Evolutionary conservation across 129 eudicot genomes (phyloP), one percentile per base, ranked within the genome.

Genomic region (Tagetes patula): DNA sequence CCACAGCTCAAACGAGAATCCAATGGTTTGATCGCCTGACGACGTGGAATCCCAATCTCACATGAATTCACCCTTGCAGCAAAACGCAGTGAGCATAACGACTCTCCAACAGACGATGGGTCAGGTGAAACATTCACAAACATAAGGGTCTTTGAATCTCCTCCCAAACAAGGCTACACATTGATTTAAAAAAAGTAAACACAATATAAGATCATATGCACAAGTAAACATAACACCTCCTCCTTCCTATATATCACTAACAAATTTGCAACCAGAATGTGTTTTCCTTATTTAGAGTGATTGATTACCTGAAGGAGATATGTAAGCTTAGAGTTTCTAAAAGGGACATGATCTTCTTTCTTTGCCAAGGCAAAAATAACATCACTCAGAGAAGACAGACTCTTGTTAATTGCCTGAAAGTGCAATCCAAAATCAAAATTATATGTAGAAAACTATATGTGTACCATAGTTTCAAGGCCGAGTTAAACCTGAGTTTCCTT

Each of bases 111-210:
- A 0, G 94, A 88, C 3, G 80, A 88, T 9, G 84, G 80, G 14
- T 88, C 94, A 0, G 94, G 94, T 49, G 90, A 82, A 13, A 88
- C 81, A 63, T 88, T 88, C 7, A 83, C 94, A 53, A 88, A 80
- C 94, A 88, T 88, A 1, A 88, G 75, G 0, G 94, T 88, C 68
- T 88, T 88, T 3, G 90, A 85, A 69, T 88, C 89, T 42, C 94
- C 90, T 6, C 90, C 94, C 79, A 88, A 83, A 61, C 94, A 88
- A 50, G 94, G 94, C 90, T 88, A 70, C 67, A 79, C 0, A 0
- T 63, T 3, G 20, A 7, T 9, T 8, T 8, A 34, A 34, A 56
- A 41, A 56, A 41, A 8, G 38, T 8, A 37, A 37, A 11, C 1
- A 37, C 8, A 56, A 2, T 13, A 8, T 45, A 20, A 60, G 20